phyloP scores from a whole-genome alignment of 805 yeast species.

The Kodamaea nitidulidarum region DNA sequence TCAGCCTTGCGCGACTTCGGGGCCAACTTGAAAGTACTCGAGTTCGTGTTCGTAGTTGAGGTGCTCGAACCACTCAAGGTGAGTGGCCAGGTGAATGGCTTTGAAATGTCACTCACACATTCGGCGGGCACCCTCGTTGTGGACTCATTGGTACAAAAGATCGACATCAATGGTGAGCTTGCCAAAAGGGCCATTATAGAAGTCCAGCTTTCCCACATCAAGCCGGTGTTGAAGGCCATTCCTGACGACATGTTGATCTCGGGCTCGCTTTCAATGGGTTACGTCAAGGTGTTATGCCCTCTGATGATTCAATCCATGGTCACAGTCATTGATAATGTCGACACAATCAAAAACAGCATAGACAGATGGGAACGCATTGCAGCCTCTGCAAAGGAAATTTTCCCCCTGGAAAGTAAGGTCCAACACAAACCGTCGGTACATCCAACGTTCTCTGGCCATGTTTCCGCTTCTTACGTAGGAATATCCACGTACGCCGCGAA shows the following conservation, averaged over 20 bases:
- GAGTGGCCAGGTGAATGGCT: slow-evolving; percentile 17
- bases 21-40: slow-evolving; percentile 16
- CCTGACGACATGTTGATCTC: slow-evolving; percentile 14
- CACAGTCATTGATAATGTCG: neutral
- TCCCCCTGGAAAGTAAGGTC: neutral
- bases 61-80: slow-evolving; percentile 16
- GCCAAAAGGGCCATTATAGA: slow-evolving; percentile 17
- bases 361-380: slow-evolving; percentile 9
- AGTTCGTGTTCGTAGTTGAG: slow-evolving; percentile 19
- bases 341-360: slow-evolving; percentile 10
- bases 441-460: slow-evolving; percentile 16
- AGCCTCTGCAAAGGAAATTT: neutral
- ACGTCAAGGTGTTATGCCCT: slow-evolving; percentile 27
- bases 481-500: slow-evolving; percentile 30
- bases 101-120: slow-evolving; percentile 14
- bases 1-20: slow-evolving; percentile 8
- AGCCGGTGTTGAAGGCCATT: slow-evolving; percentile 14
- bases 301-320: slow-evolving; percentile 19
- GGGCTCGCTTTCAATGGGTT: slow-evolving; percentile 23
- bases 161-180: slow-evolving; percentile 17
- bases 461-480: slow-evolving; percentile 34
- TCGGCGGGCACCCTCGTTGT: slow-evolving; percentile 12
- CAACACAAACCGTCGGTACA: neutral
- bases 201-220: slow-evolving; percentile 25
- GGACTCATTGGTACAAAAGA: slow-evolving; percentile 18